Conservation (phyloP, 1,284 basidiomycete genomes). For the Bjerkandera adusta region DNA sequence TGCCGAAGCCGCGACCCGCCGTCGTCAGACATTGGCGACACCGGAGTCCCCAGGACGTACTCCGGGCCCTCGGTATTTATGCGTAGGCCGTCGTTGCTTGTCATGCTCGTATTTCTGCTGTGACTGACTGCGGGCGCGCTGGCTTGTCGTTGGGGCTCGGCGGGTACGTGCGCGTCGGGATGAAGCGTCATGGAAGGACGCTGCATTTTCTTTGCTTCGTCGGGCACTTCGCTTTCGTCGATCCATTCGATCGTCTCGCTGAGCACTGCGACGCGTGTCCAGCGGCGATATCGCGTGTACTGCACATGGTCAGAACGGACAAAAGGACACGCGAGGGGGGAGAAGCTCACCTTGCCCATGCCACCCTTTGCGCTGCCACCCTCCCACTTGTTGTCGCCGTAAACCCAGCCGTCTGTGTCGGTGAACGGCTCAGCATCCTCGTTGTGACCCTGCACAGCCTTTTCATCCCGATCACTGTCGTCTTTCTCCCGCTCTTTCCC, state of each 20-base stretch:
- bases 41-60: no score
- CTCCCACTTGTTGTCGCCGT: slow-evolving; percentile 97
- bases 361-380: slow-evolving; percentile 72
- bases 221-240: slow-evolving; percentile 17
- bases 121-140: not conserved
- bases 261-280: slow-evolving; percentile 81
- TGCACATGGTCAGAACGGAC: no score
- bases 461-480: slow-evolving; percentile 26
- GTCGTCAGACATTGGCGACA: slow-evolving; percentile 18
- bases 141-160: not conserved
- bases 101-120: slow-evolving; percentile 2
- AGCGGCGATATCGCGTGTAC: slow-evolving; percentile 83
- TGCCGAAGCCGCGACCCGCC: slow-evolving; percentile 23
- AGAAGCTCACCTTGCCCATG: slow-evolving; percentile 66
- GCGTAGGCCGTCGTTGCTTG: no score
- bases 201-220: slow-evolving; percentile 7
- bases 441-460: no score
- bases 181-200: not conserved
- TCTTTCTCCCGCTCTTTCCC: slow-evolving; percentile 26
- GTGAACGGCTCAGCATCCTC: slow-evolving; percentile 52
- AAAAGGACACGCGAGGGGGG: not conserved
- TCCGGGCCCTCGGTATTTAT: no score
- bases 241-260: slow-evolving; percentile 68
- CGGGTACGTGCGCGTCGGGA: not conserved
- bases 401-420: slow-evolving; percentile 91